Base-by-base conservation (phyloP, 495 filamentous ascomycete genomes). In the Daldinia decipiens region DNA sequence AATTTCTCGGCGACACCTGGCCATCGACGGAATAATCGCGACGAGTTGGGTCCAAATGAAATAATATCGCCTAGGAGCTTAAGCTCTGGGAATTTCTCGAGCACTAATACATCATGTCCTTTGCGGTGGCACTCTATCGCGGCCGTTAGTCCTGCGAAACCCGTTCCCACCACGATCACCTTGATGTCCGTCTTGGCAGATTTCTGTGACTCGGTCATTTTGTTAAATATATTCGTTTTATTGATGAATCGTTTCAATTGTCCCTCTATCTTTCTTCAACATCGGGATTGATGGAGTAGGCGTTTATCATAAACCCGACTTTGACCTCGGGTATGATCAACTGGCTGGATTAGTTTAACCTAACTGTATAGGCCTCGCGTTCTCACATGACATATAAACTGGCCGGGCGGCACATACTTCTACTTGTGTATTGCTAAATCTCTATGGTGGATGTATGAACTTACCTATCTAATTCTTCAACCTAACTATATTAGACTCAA, bases 81-180 rank as follows among this genome's bases (percentile, higher is more conserved):
- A 57, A 84, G 76, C 62, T 84, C 82, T 2, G 81, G 77, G 57
- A 79, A 79, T 50, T 83, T 81, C 73, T 89, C 87, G 31, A 87
- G 78, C 12, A 88, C 73, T 21, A 78, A 62, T 26, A 90, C 89
- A 32, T 71, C 76, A 67, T 90, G 87, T 4, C 88, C 89, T 74
- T 91, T 88, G 50, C 87, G 83, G 39, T 84, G 76, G 62, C 86
- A 88, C 76, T 91, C 88, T 59, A 90, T 87, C 38, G 86, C 86
- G 1, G 87, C 87, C 0, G 87, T 85, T 12, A 90, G 79, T 11
- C 88, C 88, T 29, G 84, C 88, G 50, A 90, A 87, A 39, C 88
- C 87, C 8, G 82, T 84, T 19, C 87, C 88, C 39, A 89, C 84
- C 58, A 90, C 82, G 13, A 89, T 75, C 29, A 89, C 84, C 24